Base-by-base conservation (phyloP, 2,329 filamentous ascomycete species). In the Fusarium stilboides region DNA sequence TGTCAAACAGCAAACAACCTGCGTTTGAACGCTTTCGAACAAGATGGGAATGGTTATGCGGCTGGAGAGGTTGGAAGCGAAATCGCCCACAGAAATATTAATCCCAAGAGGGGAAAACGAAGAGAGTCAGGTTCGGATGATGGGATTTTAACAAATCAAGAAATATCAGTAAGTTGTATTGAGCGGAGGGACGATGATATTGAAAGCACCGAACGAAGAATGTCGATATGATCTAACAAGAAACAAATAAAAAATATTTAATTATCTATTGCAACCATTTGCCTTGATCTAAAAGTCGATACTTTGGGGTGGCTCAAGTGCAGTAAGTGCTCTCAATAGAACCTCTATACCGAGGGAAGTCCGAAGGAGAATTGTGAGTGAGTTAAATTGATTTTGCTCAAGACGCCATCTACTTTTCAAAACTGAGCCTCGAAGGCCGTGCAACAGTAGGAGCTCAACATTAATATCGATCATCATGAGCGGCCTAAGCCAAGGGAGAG, bases 131-230 rank as follows among this genome's bases (percentile, higher is more conserved):
- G 14, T 1, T 42, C 42, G 2, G 60, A 65, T 4, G 60, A 60
- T 26, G 43, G 54, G 6, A 51, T 39, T 12, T 14, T 53, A 5
- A 43, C 45, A 1, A 39, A 36, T 34, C 34, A 24, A 14, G 60
- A 34, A 31, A 60, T 65, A 65, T 59, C 46, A 1, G 53, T 65
- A 2, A 44, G 12, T 19, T 65, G 13, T 39, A 15, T 65, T 15
- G 60, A 65, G n/a, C 39, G 53, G 22, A 59, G 36, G 20, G 28
- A 47, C 4, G 20, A 57, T 26, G 28, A 59, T 6, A 4, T 33
- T 22, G 59, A 51, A 1, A 46, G 24, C 5, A 52, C n/a, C 2
- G n/a, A 22, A 31, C 22, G 6, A 19, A 24, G 7, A 13, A 6
- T 28, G 19, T 24, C 34, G 4, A 33, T 2, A 9, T 28, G 40